phyloP scores from a whole-genome alignment of 305 asterid genomes.

The Fraxinus angustifolia region DNA sequence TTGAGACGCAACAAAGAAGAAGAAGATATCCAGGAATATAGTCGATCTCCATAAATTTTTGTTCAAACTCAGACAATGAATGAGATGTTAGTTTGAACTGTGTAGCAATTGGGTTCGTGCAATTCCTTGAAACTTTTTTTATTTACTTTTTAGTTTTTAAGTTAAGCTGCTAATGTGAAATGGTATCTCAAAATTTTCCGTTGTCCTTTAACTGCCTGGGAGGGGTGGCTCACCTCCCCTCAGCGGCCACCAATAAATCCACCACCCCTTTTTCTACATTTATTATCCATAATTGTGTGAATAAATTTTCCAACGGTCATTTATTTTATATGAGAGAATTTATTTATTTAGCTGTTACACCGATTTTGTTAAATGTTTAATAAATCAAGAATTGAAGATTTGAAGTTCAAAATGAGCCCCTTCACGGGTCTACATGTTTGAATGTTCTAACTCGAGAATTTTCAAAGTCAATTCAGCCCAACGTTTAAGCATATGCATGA shows the following conservation, averaged over 20 bases:
- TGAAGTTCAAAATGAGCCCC: background rate
- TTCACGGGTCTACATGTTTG: constrained; percentile 30
- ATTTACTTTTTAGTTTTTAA: background rate
- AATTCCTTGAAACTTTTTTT: background rate
- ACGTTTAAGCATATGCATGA: background rate
- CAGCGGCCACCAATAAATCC: background rate
- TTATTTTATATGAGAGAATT: background rate
- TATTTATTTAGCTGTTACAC: constrained; percentile 4
- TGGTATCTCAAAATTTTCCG: background rate
- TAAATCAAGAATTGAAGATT: background rate
- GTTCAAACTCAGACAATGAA: background rate
- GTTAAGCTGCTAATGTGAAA: background rate
- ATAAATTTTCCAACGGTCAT: background rate
- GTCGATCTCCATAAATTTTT: background rate
- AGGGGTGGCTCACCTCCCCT: background rate
- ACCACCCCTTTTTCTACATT: background rate
- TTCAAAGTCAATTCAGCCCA: constrained; percentile 38
- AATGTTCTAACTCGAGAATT: constrained; percentile 19
- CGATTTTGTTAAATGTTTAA: background rate
- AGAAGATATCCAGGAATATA: constrained; percentile 37
- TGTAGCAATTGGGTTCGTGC: background rate
- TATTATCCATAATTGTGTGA: background rate
- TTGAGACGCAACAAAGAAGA: constrained; percentile 50
- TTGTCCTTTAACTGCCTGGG: background rate
- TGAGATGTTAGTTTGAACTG: background rate